Conservation (phyloP, 495 filamentous ascomycete genomes). For the Talaromyces proteolyticus region DNA sequence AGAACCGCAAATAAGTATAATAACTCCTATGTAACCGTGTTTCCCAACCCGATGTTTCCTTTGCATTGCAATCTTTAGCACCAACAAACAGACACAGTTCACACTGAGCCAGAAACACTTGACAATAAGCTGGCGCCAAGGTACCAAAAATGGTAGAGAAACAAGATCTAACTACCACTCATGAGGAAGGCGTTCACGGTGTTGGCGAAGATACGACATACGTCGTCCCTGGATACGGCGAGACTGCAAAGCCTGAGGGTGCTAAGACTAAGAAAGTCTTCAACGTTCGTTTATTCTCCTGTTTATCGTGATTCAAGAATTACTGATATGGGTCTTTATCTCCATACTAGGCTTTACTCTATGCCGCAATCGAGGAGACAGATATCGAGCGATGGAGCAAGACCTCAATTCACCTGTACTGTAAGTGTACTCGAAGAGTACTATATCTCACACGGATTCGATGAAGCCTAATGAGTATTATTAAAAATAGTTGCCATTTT, state of each 20-base stretch:
- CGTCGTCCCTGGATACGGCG: slow-evolving; percentile 25
- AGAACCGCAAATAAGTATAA: background rate
- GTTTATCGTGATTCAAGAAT: background rate
- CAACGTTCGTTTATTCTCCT: slow-evolving; percentile 36
- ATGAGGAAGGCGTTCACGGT: slow-evolving; percentile 17
- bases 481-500: slow-evolving; percentile 19
- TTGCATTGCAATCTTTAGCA: background rate
- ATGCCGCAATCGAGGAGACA: slow-evolving; percentile 49
- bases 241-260: slow-evolving; percentile 27
- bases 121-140: background rate
- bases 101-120: no score
- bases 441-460: background rate
- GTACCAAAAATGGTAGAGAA: slow-evolving; percentile 1
- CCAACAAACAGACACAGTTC: background rate
- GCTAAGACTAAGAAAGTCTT: slow-evolving; percentile 42
- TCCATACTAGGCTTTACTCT: slow-evolving; percentile 44
- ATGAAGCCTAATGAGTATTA: background rate
- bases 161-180: slow-evolving; percentile 15
- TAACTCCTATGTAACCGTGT: background rate
- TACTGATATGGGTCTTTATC: background rate
- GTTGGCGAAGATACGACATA: slow-evolving; percentile 11
- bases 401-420: slow-evolving; percentile 48
- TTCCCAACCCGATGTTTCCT: background rate
- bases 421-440: slow-evolving; percentile 20
- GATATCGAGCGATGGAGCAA: slow-evolving; percentile 50